A percentile compares a stretch with the other conserved stretches of the same genome.
Evolutionary conservation across 1,139 yeast genomes (phyloP).

Genomic region (Chernovozyma aurita): DNA sequence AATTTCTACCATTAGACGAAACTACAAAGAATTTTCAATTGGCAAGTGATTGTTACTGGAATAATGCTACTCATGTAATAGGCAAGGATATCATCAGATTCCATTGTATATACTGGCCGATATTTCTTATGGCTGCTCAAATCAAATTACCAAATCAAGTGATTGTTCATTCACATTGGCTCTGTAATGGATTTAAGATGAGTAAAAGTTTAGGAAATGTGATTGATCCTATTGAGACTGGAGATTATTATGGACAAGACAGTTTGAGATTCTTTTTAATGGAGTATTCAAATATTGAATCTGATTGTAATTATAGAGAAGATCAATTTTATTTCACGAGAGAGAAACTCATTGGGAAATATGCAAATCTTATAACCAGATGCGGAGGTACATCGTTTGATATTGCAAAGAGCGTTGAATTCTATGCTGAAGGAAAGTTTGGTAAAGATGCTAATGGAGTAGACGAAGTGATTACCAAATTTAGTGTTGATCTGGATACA

Average conservation of each 20-base stretch:
- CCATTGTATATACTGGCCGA: constrained; percentile 95
- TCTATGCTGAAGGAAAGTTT: constrained; percentile 17
- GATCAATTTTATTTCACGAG: constrained; percentile 52
- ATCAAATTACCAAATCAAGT: constrained; percentile 66
- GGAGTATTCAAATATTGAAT: constrained; percentile 69
- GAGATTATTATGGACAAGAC: constrained; percentile 65
- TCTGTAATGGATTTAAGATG: constrained; percentile 87
- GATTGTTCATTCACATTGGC: constrained; percentile 93
- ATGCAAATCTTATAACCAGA: constrained; percentile 74
- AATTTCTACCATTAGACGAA: not conserved
- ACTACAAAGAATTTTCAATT: constrained; percentile 9
- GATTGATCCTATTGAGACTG: constrained; percentile 77
- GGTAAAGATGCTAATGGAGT: constrained; percentile 18
- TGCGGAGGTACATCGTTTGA: constrained; percentile 69
- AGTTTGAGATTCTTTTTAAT: constrained; percentile 70
- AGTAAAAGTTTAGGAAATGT: constrained; percentile 91
- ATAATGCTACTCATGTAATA: constrained; percentile 62
- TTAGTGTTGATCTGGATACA: constrained; percentile 12
- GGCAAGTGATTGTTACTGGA: constrained; percentile 1
- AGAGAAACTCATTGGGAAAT: constrained; percentile 71
- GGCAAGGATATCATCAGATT: constrained; percentile 90
- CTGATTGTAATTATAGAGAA: constrained; percentile 77
- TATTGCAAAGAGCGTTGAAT: constrained; percentile 42
- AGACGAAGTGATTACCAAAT: constrained; percentile 16
- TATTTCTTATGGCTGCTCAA: constrained; percentile 79